These are phyloP conservation scores for Combretum micranthum DNA, from an alignment of 345 rosid genomes.

Conservation along the genomic window DNA sequence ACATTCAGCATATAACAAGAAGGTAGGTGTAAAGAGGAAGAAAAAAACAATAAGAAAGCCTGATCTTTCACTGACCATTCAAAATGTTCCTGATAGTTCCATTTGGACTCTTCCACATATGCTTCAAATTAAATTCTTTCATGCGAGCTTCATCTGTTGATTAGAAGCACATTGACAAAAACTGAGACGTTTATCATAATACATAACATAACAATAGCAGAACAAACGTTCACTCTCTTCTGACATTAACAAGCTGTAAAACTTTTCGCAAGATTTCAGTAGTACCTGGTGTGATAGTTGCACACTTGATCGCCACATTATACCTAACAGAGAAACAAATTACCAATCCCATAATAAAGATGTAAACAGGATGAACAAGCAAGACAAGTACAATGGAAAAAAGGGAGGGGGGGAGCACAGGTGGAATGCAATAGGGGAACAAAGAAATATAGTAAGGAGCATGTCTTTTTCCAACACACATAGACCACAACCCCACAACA, in stretches of 20 bases:
- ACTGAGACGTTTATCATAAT: not conserved
- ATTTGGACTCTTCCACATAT: slow-evolving; percentile 98
- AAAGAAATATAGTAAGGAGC: too few relatives aligned
- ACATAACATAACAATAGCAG: too few relatives aligned
- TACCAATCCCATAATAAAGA: not conserved
- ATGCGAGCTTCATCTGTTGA: slow-evolving; percentile 85
- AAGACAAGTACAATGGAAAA: not conserved
- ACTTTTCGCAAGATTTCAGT: too few relatives aligned
- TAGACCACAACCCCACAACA: too few relatives aligned
- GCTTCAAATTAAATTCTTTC: slow-evolving; percentile 76
- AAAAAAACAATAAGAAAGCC: slow-evolving; percentile 1
- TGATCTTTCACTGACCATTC: slow-evolving; percentile 49
- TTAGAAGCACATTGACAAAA: slow-evolving; percentile 9
- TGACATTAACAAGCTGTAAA: too few relatives aligned
- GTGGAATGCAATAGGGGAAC: too few relatives aligned
- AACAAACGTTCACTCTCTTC: too few relatives aligned
- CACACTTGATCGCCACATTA: slow-evolving; percentile 97
- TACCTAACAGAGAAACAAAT: slow-evolving; percentile 39
- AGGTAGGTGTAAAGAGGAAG: slow-evolving; percentile 1
- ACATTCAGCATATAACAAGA: slow-evolving; percentile 2
- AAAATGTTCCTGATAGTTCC: slow-evolving; percentile 94
- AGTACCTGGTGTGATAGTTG: slow-evolving; percentile 95
- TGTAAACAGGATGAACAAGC: not conserved
- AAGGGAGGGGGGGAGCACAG: too few relatives aligned
- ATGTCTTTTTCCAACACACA: too few relatives aligned